Evolutionary conservation across 768 basidiomycete genomes (phyloP), one percentile per base, ranked within the genome.

Genomic region (Lenzites betulinus): DNA sequence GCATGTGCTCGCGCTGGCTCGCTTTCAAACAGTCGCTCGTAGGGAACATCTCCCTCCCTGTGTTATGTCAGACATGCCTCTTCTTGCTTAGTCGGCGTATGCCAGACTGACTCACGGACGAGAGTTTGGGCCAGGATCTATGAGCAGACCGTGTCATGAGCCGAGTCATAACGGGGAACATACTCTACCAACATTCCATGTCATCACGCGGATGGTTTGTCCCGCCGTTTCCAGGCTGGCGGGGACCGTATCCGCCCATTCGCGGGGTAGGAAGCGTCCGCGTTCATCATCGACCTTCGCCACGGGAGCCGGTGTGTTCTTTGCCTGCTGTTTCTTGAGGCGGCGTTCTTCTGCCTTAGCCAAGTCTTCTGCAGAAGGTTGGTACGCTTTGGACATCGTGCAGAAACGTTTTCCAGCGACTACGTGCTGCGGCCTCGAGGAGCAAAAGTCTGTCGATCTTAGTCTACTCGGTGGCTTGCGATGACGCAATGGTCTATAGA

Each of bases 11-110:
- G 62, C 95, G 80, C 70, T 89, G 85, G 22, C 68, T 70, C 48
- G 85, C 88, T 73, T 91, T 93, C 48, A 95, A 77, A 69, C 92
- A 94, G 68, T 91, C 85, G 65, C 90, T 92, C n/a, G 81, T 85
- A 1, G 93, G 92, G 67, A 94, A 93, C 54, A 94, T 76, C 44
- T 90, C 85, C 35, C 92, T 83, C 43, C 92, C 91, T 93, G 15
- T 39, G 38, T 39, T 39, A 15, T 36, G 4, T 15, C 30, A 33
- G 9, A 43, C 30, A 33, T n/a, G n/a, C n/a, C n/a, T n/a, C 56
- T 26, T 41, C 44, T 25, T 23, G 50, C 39, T 5, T 11, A 33
- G 43, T 22, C 47, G 22, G 51, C 39, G 25, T 30, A 30, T 41
- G 46, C 57, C 15, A 50, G 28, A 22, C 8, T 25, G 38, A 84